Evolutionary conservation across 192 early-diverging fungal genomes (phyloP), one percentile per base, ranked within the genome.

Genomic region (Glomus cerebriforme): DNA sequence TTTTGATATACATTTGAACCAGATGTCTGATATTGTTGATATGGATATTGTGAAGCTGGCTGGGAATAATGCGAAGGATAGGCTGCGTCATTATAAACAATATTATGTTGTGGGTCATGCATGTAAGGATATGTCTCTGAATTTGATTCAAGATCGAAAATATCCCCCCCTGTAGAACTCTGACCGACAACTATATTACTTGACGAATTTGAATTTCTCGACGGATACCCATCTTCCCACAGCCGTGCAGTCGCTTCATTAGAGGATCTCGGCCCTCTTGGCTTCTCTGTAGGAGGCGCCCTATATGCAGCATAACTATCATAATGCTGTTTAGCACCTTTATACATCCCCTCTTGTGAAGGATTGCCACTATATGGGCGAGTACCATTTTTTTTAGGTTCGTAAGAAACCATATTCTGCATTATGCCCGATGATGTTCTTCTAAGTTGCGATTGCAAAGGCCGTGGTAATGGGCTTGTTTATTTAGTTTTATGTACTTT

Each of bases 361-460:
- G 35, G 70, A 43, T 43, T 73, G 45, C 45, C 45, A 43, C 43
- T 58, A 49, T 73, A 73, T 27, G 70, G 27, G 13, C 70, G 70
- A 29, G 70, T 13, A 49, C 32, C 45, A 43, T 73, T 49, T 73
- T 73, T 73, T 15, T 73, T 43, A 29, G 70, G 32, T 29, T 73
- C 70, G 45, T 73, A 73, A 17, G 70, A 73, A 73, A 73, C 70
- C 70, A 73, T 73, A 49, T 73, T 69, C 67, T 69, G 67, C 67
- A 69, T 69, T 65, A 31, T 65, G 31, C 27, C 31, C 9, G 24
- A 31, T 10, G 39, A 65, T 65, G 26, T 12, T 65, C 6, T 62
- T 27, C 27, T 65, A 13, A 32, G 63, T 54, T 54, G 49, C 49
- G 49, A 54, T 54, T 54, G 49, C 49, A 17, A 54, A 3, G 49